Evolutionary conservation across 163 green algal genomes (phyloP), one percentile per base, ranked within the genome.

Genomic region (Chloromonas sp.): DNA sequence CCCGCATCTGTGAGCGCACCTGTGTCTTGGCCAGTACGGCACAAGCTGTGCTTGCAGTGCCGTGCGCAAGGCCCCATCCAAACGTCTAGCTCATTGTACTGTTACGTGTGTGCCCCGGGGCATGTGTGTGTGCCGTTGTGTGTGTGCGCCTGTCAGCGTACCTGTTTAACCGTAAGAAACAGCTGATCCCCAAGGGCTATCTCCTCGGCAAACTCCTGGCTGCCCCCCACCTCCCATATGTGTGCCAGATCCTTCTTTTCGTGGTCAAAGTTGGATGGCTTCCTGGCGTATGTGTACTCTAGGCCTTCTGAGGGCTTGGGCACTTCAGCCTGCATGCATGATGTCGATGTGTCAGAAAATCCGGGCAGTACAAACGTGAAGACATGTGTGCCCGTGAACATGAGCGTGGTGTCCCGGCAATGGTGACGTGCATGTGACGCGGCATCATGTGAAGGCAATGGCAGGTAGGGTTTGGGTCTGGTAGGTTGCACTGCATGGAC

Each of bases 181-280:
- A 91, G 15, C 60, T 91, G 85, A 2, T 92, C 89, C 0, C 79
- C 84, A 14, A 82, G 76, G 8, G 78, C 82, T 57, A 95, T 85
- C 82, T 93, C 88, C 60, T 89, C 85, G 57, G 89, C 85, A 81
- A 95, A 91, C 78, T 92, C 90, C 58, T 92, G 79, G 70, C 86
- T 91, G 70, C 93, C 93, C 58, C 89, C 88, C 0, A 96, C 79
- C 84, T 96, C 94, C 93, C 93, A 96, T 3, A 96, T 90, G 86
- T 96, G 93, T 1, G 93, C 92, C 36, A 96, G 62, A 83, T 96
- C 93, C 86, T 95, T 94, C 66, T 86, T 87, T 79, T 88, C 89
- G 79, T 90, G 82, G 62, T 91, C 88, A n/a, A 85, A 90, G 3
- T 86, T 84, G 2, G 87, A 87, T 1, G 88, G 85, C 82, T 92